phyloP scores from a whole-genome alignment of 2,329 filamentous ascomycete genomes.

The Beauveria australis region DNA sequence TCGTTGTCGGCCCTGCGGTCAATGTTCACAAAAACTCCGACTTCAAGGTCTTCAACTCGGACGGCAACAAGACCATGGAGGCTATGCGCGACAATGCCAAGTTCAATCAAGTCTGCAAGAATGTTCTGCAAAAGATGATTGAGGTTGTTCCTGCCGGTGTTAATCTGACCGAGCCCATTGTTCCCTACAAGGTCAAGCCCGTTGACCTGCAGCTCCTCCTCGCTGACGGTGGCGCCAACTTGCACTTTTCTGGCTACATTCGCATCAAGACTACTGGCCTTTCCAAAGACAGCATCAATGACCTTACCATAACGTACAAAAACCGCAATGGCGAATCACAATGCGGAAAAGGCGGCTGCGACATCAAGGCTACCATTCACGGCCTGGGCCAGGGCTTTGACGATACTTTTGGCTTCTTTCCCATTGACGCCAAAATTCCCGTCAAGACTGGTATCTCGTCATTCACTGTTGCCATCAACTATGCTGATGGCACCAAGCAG shows the following conservation, averaged over 20 bases:
- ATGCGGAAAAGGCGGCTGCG: slow-evolving; percentile 35
- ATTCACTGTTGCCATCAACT: slow-evolving; percentile 45
- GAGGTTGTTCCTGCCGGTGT: slow-evolving; percentile 48
- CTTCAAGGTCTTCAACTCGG: slow-evolving; percentile 46
- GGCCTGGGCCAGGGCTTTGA: slow-evolving; percentile 49
- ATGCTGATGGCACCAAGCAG: slow-evolving; percentile 36
- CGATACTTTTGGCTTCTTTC: slow-evolving; percentile 49
- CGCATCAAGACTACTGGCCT: slow-evolving; percentile 46
- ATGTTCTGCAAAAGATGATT: slow-evolving; percentile 51
- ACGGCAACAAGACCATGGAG: slow-evolving; percentile 46
- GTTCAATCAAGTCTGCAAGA: slow-evolving; percentile 41
- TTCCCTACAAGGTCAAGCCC: slow-evolving; percentile 52
- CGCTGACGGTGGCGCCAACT: slow-evolving; percentile 35
- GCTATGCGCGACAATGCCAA: slow-evolving; percentile 34
- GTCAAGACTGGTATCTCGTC: slow-evolving; percentile 53
- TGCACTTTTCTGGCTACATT: slow-evolving; percentile 47
- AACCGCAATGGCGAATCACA: slow-evolving; percentile 40
- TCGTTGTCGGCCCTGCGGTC: slow-evolving; percentile 44
- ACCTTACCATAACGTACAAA: slow-evolving; percentile 46
- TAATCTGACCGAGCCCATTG: slow-evolving; percentile 41
- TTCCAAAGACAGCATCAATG: slow-evolving; percentile 32
- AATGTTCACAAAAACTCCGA: slow-evolving; percentile 42
- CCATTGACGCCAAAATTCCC: slow-evolving; percentile 42
- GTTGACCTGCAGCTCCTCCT: slow-evolving; percentile 48
- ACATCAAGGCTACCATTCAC: slow-evolving; percentile 36